phyloP scores from a whole-genome alignment of 148 eudicot genomes.

The Suaeda aralocaspica region DNA sequence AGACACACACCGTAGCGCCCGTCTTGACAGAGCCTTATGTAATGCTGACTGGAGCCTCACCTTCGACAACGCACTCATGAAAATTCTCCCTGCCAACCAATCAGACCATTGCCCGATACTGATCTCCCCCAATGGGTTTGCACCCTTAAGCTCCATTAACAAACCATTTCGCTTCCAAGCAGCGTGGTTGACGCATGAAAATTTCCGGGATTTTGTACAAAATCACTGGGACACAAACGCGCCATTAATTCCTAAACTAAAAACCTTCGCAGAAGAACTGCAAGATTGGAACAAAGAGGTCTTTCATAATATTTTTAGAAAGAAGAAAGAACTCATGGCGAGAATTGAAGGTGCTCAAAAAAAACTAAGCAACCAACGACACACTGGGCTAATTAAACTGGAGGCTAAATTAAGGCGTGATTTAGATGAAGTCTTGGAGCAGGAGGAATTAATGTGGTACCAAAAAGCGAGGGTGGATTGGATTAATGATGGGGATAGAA shows the following conservation, averaged over 20 bases:
- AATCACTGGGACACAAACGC: not conserved
- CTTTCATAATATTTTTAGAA: conserved; percentile 6
- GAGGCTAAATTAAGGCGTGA: too few species aligned
- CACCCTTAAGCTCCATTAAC: not conserved
- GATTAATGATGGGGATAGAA: too few species aligned
- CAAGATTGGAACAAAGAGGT: not conserved
- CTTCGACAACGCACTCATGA: not conserved
- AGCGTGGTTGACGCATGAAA: not conserved
- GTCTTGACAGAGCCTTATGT: not conserved
- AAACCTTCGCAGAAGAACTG: too few species aligned
- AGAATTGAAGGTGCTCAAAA: not conserved
- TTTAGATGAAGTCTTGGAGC: too few species aligned
- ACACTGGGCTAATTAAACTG: too few species aligned
- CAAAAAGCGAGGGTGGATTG: too few species aligned
- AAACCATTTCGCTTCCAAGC: not conserved
- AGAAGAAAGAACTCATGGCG: not conserved
- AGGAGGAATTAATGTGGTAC: too few species aligned
- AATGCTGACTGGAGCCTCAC: not conserved
- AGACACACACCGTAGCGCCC: not conserved
- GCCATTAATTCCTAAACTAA: too few species aligned
- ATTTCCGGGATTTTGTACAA: too few species aligned
- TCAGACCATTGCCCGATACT: not conserved
- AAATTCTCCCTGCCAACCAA: not conserved
- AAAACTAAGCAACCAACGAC: too few species aligned
- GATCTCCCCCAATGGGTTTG: not conserved